A percentile compares a stretch with the other conserved stretches of the same genome.
These are phyloP conservation scores for Phytophthora tentaculata DNA, from an alignment of 352 stramenopile genomes.

Conservation along the genomic window DNA sequence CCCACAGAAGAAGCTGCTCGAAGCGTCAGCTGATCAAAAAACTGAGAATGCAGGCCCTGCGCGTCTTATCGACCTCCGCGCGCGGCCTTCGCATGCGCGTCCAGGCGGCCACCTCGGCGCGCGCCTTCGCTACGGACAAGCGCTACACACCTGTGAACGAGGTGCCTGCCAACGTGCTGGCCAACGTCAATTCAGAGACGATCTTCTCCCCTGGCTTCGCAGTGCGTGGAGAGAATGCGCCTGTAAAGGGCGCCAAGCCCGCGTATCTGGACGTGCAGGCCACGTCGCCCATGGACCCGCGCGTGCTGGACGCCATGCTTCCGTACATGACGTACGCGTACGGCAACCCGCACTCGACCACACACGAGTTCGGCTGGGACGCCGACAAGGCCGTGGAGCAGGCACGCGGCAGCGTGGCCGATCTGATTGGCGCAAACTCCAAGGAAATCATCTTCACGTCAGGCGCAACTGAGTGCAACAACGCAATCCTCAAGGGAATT, in stretches of 20 bases:
- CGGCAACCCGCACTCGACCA: constrained; percentile 99
- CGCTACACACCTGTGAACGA: constrained; percentile 84
- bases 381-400: constrained; percentile 96
- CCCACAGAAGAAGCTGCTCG: constrained; percentile 27
- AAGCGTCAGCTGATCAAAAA: constrained; percentile 18
- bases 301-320: constrained; percentile 99
- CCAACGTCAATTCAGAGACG: constrained; percentile 72
- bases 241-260: constrained; percentile 75
- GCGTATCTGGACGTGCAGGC: constrained; percentile 97
- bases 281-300: constrained; percentile 98
- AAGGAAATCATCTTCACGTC: constrained; percentile 99
- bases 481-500: constrained; percentile 98
- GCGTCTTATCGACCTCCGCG: constrained; percentile 13
- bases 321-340: constrained; percentile 96
- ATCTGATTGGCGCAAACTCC: constrained; percentile 93
- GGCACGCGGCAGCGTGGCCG: constrained; percentile 86
- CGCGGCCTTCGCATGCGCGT: constrained; percentile 17
- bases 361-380: constrained; percentile 99
- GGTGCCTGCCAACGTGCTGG: constrained; percentile 88
- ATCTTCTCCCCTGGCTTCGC: constrained; percentile 89
- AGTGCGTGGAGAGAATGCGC: constrained; percentile 62
- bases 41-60: constrained; percentile 35
- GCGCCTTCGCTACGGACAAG: constrained; percentile 67
- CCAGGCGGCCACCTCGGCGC: constrained; percentile 6
- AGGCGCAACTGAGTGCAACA: constrained; percentile 99